These are phyloP conservation scores for Brassica carinata DNA, from an alignment of 345 rosid species.

Conservation along the genomic window DNA sequence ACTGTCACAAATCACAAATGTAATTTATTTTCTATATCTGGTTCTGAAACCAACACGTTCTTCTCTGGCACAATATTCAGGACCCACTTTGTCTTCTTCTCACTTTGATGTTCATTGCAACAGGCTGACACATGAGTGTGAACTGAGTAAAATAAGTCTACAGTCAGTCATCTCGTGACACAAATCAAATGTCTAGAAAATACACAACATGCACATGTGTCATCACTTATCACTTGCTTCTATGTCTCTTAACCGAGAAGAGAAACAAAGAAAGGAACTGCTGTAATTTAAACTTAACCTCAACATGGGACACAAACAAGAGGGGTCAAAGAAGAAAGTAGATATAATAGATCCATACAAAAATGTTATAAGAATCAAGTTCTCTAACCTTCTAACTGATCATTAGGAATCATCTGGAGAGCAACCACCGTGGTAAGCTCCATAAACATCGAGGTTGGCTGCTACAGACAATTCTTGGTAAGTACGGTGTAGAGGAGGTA, in stretches of 20 bases:
- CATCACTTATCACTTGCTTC: constrained; percentile 12
- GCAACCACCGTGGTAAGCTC: constrained; percentile 62
- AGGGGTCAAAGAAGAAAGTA: constrained; percentile 1
- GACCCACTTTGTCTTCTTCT: constrained; percentile 36
- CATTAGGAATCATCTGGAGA: constrained; percentile 45
- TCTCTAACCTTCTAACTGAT: constrained; percentile 1
- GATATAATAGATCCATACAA: not conserved
- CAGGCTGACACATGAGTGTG: constrained; percentile 1
- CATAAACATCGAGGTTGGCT: constrained; percentile 32
- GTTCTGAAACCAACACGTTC: constrained; percentile 13
- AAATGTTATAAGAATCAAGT: not conserved
- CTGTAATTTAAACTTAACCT: not conserved
- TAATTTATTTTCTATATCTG: not conserved
- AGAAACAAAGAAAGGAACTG: not conserved
- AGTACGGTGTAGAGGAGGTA: constrained; percentile 61
- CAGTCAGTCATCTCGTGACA: not conserved
- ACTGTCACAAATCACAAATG: not conserved
- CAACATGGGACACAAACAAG: constrained; percentile 5
- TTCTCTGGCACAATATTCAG: constrained; percentile 1
- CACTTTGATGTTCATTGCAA: constrained; percentile 27
- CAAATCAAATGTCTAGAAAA: constrained; percentile 1
- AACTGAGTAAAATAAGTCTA: constrained; percentile 3
- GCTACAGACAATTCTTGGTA: constrained; percentile 41
- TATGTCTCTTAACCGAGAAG: not conserved
- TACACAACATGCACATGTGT: constrained; percentile 26